A percentile compares a stretch with the other conserved stretches of the same genome.
These are phyloP conservation scores for Garcia nutans DNA, from an alignment of 345 rosid genomes.

Conservation along the genomic window DNA sequence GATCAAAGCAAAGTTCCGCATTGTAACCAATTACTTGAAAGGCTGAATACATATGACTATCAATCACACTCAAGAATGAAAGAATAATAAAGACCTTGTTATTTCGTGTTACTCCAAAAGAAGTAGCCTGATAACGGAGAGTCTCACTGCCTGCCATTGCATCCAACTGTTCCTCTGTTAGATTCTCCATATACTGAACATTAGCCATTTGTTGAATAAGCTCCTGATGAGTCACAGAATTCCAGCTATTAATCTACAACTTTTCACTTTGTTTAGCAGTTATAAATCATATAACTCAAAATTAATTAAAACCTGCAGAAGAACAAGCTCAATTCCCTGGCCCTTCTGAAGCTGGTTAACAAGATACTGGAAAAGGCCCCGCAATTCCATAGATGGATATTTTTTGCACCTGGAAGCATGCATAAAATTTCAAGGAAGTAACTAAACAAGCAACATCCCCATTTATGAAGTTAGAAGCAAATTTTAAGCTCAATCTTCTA, in stretches of 20 bases:
- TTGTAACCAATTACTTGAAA: not conserved
- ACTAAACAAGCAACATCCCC: not conserved
- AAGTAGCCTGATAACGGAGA: slow-evolving; percentile 91
- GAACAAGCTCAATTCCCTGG: slow-evolving; percentile 94
- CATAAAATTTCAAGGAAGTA: slow-evolving; percentile 3
- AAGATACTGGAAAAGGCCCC: slow-evolving; percentile 98
- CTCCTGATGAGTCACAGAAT: slow-evolving; percentile 57
- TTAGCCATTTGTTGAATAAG: slow-evolving; percentile 99
- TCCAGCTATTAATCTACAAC: slow-evolving; percentile 21
- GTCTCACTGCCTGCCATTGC: slow-evolving; percentile 99
- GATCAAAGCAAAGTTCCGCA: not conserved
- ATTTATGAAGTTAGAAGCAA: not conserved
- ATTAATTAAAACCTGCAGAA: slow-evolving; percentile 66
- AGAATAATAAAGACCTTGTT: slow-evolving; percentile 61
- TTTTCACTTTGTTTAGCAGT: slow-evolving; percentile 10
- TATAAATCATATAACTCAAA: slow-evolving; percentile 20
- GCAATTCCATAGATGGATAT: slow-evolving; percentile 96
- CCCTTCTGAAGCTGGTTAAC: slow-evolving; percentile 96
- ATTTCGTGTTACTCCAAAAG: slow-evolving; percentile 83
- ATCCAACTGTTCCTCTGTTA: slow-evolving; percentile 98
- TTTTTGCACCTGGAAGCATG: slow-evolving; percentile 76
- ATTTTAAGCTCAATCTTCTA: not conserved
- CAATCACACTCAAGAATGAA: not conserved
- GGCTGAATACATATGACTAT: not conserved
- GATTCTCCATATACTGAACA: slow-evolving; percentile 95